Evolutionary conservation across 2,329 filamentous ascomycete genomes (phyloP).

Genomic region (Beauveria rudraprayagi): DNA sequence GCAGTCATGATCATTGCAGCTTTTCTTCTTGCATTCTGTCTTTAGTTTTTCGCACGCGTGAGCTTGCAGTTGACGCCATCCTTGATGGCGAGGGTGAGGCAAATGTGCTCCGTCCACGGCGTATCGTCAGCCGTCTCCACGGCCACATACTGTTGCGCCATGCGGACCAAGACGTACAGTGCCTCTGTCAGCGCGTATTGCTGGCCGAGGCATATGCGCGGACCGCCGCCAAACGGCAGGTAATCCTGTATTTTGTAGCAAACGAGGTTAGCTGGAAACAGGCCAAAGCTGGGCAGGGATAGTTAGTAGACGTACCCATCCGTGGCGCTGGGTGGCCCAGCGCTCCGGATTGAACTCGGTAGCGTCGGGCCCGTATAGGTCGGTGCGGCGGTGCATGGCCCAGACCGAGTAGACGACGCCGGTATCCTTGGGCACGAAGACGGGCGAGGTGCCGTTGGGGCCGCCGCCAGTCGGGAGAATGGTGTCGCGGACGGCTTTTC

Average conservation of each 20-base stretch:
- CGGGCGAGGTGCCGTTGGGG: constrained; percentile 21
- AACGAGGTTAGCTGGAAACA: not conserved
- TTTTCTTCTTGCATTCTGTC: not conserved
- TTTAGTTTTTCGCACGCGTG: not conserved
- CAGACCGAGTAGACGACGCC: constrained; percentile 14
- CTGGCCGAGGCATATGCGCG: constrained; percentile 26
- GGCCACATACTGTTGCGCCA: constrained; percentile 12
- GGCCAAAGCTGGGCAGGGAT: not conserved
- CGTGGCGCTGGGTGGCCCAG: constrained; percentile 24
- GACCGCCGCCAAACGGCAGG: constrained; percentile 29
- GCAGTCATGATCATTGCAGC: not conserved
- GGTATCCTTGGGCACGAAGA: constrained; percentile 23
- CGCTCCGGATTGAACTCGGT: constrained; percentile 28
- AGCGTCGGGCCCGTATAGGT: constrained; percentile 29
- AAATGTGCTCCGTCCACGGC: not conserved
- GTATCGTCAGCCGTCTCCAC: not conserved
- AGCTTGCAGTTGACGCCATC: not conserved
- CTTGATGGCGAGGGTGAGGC: not conserved
- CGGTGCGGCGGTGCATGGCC: constrained; percentile 26
- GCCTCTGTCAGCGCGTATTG: constrained; percentile 5
- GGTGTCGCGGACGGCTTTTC: constrained; percentile 22
- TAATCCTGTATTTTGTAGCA: constrained; percentile 17
- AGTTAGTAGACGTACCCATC: constrained; percentile 16
- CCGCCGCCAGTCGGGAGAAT: constrained; percentile 29
- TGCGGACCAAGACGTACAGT: constrained; percentile 2